Base-by-base conservation (phyloP, 768 basidiomycete species). In the Macrolepiota dolichaula region DNA sequence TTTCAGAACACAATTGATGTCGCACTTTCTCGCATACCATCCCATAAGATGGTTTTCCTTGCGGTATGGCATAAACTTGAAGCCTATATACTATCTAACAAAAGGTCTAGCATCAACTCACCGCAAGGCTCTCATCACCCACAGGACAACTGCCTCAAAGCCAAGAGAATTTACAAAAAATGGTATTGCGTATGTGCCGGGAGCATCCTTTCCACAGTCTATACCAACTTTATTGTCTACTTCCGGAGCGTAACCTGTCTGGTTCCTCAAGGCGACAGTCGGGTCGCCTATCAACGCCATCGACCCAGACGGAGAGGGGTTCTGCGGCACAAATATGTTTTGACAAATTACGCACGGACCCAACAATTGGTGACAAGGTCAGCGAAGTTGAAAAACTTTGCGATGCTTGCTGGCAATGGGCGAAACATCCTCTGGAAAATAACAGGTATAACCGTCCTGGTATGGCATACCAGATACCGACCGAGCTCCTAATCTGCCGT, bases 141-240 rank as follows among this genome's bases (percentile, higher is more conserved):
- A 57, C 71, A 27, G 66, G 70, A 24, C 51, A 68, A 2, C 37
- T 73, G 37, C 61, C 73, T 4, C 63, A 72, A 44, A 79, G 77
- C 56, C 92, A 94, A 67, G 67, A 72, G 22, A 84, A 79, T 61
- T 78, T 98, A 4, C 85, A 88, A 54, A 73, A 67, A 1, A 74
- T 91, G 27, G 78, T 98, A 24, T 59, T 89, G 4, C 81, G 86
- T 24, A 91, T 99, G 82, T 92, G 91, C 67, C 73, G 73, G 59
- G 93, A 98, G 55, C 97, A 99, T 69, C 95, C 96, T 0, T 98
- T 93, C 74, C 97, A 99, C 70, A 89, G 85, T 65, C 75, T 97
- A 6, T 96, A 96, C 73, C 94, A 95, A 65, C 83, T 98, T 2
- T 92, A 88, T 71, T 92, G 91, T 57, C 74, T 96, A 63, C 79